Base-by-base conservation (phyloP, 208 protist genomes). In the Wallacemonas sp. region DNA sequence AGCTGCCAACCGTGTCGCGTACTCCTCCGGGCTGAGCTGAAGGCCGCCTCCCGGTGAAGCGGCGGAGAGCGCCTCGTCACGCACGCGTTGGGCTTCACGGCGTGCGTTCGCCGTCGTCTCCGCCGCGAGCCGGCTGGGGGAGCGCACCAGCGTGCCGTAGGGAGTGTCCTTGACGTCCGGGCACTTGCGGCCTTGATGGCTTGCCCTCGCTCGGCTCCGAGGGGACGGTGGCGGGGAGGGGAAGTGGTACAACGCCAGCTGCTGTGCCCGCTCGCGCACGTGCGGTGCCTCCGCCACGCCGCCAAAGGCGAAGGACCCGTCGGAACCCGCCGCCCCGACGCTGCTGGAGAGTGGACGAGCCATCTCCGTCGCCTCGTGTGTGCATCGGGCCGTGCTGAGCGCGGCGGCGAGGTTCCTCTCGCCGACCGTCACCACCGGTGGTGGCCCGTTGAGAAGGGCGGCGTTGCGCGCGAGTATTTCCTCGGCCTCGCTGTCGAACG, bases 61-160 rank as follows among this genome's bases (percentile, higher is more conserved):
- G 4, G 50, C 50, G 12, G 50, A 57, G 19, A 68, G 63, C 26
- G 76, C 76, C 33, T 63, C 41, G 21, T 71, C 50, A 17, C 76
- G 76, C 39, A 48, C 52, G 12, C 24, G 38, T 0, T 70, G 65
- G 34, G 46, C 26, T 53, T 68, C 48, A 2, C 24, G 32, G 21
- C 36, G 33, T 13, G 53, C 39, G 24, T 15, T 39, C 30, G 21
- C 21, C 44, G 29, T 66, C 17, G 24, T 27, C 58, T 21, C 19
- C 30, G 44, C 60, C 13, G 50, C 50, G 13, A 21, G 50, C 9
- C 50, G 50, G 17, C 50, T 57, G 12, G 50, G 30, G n/a, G 50
- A 57, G 50, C 50, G 50, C 26, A 57, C 50, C 32, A 57, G 32
- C 13, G 50, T 57, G 30, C 50, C 50, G 32, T 57, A 57, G n/a